Percentiles rank a stretch among this genome's conserved stretches.
phyloP scores from a whole-genome alignment of 2,329 filamentous ascomycete genomes.

The Talaromyces sp. region DNA sequence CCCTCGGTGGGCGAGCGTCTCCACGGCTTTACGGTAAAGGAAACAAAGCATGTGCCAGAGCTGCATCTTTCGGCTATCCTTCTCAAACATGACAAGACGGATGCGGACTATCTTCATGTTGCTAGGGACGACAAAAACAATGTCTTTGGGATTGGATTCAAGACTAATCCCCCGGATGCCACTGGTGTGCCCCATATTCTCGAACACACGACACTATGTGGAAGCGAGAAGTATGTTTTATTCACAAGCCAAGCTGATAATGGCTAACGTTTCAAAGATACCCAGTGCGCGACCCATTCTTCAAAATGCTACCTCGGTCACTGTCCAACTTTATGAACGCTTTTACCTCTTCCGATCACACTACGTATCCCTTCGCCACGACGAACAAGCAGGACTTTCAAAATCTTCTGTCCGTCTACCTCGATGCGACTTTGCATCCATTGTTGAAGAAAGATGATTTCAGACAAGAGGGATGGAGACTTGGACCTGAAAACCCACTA shows the following conservation, averaged over 20 bases:
- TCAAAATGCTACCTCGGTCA: constrained; percentile 98
- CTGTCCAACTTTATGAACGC: constrained; percentile 99
- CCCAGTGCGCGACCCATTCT: constrained; percentile 97
- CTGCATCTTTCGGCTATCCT: constrained; percentile 87
- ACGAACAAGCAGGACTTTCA: constrained; percentile 94
- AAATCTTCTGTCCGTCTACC: constrained; percentile 93
- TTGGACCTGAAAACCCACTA: constrained; percentile 84
- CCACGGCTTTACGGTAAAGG: constrained; percentile 87
- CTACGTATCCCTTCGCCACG: constrained; percentile 95
- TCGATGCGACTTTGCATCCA: constrained; percentile 89
- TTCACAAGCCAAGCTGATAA: background rate
- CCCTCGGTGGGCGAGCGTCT: constrained; percentile 79
- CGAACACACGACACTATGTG: constrained; percentile 94
- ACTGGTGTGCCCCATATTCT: constrained; percentile 96
- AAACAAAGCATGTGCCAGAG: constrained; percentile 89
- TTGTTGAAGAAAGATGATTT: constrained; percentile 89
- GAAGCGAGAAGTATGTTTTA: constrained; percentile 73
- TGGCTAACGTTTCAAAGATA: constrained; percentile 54
- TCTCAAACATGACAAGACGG: constrained; percentile 89
- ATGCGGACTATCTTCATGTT: constrained; percentile 92
- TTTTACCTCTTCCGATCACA: constrained; percentile 93
- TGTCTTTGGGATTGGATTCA: constrained; percentile 99
- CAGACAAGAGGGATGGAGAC: constrained; percentile 92
- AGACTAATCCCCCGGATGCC: constrained; percentile 95
- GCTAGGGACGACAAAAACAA: constrained; percentile 96